Conservation (phyloP, 768 basidiomycete species). For the Xanthoconium purpureum region DNA sequence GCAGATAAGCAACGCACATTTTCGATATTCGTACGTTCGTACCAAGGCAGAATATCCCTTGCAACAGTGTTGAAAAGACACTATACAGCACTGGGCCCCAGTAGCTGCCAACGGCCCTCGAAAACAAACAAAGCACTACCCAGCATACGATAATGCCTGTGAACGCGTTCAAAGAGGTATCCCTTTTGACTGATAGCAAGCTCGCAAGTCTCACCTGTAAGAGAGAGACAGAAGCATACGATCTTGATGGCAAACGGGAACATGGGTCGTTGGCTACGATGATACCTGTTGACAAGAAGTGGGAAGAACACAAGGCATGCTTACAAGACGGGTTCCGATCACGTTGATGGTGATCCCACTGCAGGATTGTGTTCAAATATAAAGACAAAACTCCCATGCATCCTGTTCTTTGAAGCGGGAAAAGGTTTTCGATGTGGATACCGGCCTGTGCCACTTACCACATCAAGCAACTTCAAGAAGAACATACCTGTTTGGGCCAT, state of each 20-base stretch:
- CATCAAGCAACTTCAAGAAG: neutral
- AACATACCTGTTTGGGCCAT: neutral
- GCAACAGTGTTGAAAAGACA: slow-evolving; percentile 47
- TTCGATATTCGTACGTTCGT: slow-evolving; percentile 7
- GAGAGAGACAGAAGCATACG: slow-evolving; percentile 56
- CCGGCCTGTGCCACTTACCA: no score
- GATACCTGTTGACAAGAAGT: neutral
- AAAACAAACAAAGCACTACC: slow-evolving; percentile 45
- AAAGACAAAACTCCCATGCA: neutral
- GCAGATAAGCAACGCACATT: neutral
- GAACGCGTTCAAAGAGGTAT: neutral
- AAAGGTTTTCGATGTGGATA: neutral
- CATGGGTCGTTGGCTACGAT: slow-evolving; percentile 34
- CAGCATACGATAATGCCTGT: slow-evolving; percentile 52
- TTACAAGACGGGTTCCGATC: neutral
- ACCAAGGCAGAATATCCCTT: slow-evolving; percentile 63
- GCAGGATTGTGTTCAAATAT: neutral
- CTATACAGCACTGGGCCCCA: slow-evolving; percentile 53
- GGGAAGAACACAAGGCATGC: neutral
- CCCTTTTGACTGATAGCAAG: neutral
- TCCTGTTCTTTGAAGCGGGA: neutral
- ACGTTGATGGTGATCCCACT: neutral
- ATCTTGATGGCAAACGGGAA: slow-evolving; percentile 54
- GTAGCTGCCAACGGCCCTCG: slow-evolving; percentile 39
- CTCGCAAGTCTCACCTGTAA: slow-evolving; percentile 41